Percentiles rank a stretch among this genome's conserved stretches.
Conservation (phyloP, 495 filamentous ascomycete species). For the Eremomyces bilateralis region DNA sequence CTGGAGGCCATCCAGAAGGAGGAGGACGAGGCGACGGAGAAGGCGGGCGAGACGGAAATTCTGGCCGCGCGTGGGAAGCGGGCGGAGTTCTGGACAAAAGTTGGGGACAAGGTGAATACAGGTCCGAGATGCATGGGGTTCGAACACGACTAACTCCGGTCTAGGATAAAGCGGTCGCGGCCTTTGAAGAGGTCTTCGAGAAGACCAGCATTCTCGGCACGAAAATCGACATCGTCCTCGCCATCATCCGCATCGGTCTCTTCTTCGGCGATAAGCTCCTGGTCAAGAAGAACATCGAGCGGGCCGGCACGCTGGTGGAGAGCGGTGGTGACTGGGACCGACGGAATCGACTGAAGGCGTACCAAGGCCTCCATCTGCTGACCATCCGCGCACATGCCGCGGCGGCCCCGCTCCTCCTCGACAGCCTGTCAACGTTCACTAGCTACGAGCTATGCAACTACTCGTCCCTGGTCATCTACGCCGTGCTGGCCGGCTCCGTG, state of each 20-base stretch:
- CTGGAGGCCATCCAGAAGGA: slow-evolving; percentile 84
- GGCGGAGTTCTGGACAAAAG: slow-evolving; percentile 82
- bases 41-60: slow-evolving; percentile 88
- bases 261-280: slow-evolving; percentile 84
- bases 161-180: slow-evolving; percentile 78
- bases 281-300: slow-evolving; percentile 83
- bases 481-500: slow-evolving; percentile 81
- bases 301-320: slow-evolving; percentile 76
- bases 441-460: slow-evolving; percentile 96
- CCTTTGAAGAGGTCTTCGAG: slow-evolving; percentile 79
- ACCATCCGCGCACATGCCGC: slow-evolving; percentile 75
- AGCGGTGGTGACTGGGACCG: slow-evolving; percentile 96
- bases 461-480: slow-evolving; percentile 81
- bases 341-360: slow-evolving; percentile 92
- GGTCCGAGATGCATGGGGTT: too few species aligned
- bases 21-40: slow-evolving; percentile 82
- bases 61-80: slow-evolving; percentile 80
- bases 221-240: slow-evolving; percentile 89
- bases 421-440: slow-evolving; percentile 95
- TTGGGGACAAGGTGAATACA: slow-evolving; percentile 86
- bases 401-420: slow-evolving; percentile 81
- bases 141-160: too few species aligned
- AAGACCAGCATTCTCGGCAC: slow-evolving; percentile 87
- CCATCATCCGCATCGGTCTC: slow-evolving; percentile 83
- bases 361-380: slow-evolving; percentile 83